Conservation (phyloP, 2,329 filamentous ascomycete genomes). For the Aspergillus nomiae region DNA sequence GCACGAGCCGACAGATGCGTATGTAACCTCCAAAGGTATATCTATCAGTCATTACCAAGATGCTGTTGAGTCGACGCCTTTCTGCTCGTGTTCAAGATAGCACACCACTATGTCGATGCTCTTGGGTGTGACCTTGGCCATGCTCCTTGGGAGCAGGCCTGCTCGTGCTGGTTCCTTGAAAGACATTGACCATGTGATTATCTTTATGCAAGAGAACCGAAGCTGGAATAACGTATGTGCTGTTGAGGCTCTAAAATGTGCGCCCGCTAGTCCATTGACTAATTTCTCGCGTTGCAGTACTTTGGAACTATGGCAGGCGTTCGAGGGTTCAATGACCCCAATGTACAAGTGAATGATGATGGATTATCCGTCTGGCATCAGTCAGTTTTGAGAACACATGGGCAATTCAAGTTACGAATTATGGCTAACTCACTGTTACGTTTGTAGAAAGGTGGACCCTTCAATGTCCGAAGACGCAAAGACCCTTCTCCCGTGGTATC, state of each 20-base stretch:
- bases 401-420: neutral
- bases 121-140: conserved; percentile 14
- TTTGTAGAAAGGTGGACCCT: conserved; percentile 38
- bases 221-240: conserved; percentile 40
- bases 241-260: neutral
- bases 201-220: conserved; percentile 59
- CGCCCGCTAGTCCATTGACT: neutral
- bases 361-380: conserved; percentile 52
- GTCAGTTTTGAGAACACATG: conserved; percentile 23
- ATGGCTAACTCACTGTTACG: neutral
- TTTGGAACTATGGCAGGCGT: conserved; percentile 60
- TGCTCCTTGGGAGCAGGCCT: conserved; percentile 21
- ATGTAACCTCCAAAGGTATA: conserved; percentile 4
- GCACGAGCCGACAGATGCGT: neutral
- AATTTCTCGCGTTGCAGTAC: conserved; percentile 41
- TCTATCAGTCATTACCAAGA: neutral
- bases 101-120: conserved; percentile 10
- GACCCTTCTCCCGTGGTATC: conserved; percentile 55
- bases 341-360: conserved; percentile 53
- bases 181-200: conserved; percentile 59
- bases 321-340: conserved; percentile 59
- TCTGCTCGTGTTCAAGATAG: neutral
- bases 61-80: neutral
- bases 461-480: conserved; percentile 45
- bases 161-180: conserved; percentile 44